Evolutionary conservation across 129 eudicot species (phyloP), one percentile per base, ranked within the genome.

Genomic region (Artemisia annua): DNA sequence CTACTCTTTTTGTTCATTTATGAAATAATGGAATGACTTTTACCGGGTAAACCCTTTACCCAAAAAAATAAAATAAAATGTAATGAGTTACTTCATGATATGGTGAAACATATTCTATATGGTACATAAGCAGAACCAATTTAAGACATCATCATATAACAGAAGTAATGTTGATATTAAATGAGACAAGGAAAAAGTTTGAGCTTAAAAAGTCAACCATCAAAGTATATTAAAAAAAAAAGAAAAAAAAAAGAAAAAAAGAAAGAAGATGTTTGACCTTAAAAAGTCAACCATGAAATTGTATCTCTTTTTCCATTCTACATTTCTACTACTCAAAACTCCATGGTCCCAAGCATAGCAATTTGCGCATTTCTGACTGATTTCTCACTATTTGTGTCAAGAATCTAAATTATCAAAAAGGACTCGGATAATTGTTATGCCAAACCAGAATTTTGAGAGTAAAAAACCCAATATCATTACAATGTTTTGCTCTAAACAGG

Each of bases 401-500:
- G 46, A 26, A 26, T 69, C 62, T 26, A 69, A 17, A 52, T 30
- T 69, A 49, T 26, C 48, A 9, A 51, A 52, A 39, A 39, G 2
- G 11, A 39, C 10, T 39, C 11, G 1, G 46, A 39, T 7, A 50
- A 20, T 12, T 17, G 22, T 50, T 48, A 69, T 24, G 48, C 22
- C 5, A 69, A 52, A 51, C 62, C 48, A 69, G 43, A 69, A 69
- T 51, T 24, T 69, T 52, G 51, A 51, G 24, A 50, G 26, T 5
- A 11, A n/a, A 62, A 28, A 19, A 5, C 46, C 5, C 22, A 11
- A 50, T 7, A 11, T 20, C 17, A n/a, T n/a, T 60, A 68, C 68
- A 60, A 46, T 11, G 18, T 22, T 62, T 60, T 69, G 26, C 75
- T 35, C 49, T 16, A 58, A 52, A 63, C 73, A 66, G 13, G 72